These are phyloP conservation scores for Ophiostoma tasmaniense DNA, from an alignment of 2,329 filamentous ascomycete genomes.

Conservation along the genomic window DNA sequence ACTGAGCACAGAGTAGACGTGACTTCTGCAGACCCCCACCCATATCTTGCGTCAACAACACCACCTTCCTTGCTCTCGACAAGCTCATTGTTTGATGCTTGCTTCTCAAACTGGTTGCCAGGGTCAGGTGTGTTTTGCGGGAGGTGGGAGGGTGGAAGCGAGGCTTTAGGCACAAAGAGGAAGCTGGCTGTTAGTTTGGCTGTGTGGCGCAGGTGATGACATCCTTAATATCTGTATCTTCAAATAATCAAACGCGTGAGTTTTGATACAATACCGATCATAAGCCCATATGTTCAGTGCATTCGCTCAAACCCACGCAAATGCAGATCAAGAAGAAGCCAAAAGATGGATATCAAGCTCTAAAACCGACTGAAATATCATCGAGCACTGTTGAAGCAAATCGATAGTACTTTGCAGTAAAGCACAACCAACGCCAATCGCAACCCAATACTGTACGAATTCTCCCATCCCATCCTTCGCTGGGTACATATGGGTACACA, in stretches of 20 bases:
- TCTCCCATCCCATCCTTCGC: background rate
- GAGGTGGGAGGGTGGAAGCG: background rate
- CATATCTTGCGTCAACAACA: background rate
- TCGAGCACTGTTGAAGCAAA: too few relatives aligned
- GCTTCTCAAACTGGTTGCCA: background rate
- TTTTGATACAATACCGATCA: too few relatives aligned
- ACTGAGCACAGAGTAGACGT: background rate
- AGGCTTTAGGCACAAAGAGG: conserved; percentile 4
- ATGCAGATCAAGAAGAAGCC: too few relatives aligned
- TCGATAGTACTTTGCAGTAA: too few relatives aligned
- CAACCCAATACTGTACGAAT: background rate
- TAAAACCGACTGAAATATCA: background rate
- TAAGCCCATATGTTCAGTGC: too few relatives aligned
- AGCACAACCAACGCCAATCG: background rate
- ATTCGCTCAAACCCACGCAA: too few relatives aligned
- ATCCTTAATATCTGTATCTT: background rate
- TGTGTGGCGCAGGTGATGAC: background rate
- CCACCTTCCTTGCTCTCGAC: background rate
- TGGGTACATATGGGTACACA: background rate
- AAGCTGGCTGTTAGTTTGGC: background rate
- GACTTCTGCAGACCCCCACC: background rate
- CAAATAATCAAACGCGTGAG: background rate
- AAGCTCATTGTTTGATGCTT: background rate
- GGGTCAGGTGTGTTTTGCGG: background rate
- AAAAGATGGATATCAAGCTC: background rate